These are phyloP conservation scores for Leptographium radiaticola DNA, from an alignment of 2,329 filamentous ascomycete species.

Conservation along the genomic window DNA sequence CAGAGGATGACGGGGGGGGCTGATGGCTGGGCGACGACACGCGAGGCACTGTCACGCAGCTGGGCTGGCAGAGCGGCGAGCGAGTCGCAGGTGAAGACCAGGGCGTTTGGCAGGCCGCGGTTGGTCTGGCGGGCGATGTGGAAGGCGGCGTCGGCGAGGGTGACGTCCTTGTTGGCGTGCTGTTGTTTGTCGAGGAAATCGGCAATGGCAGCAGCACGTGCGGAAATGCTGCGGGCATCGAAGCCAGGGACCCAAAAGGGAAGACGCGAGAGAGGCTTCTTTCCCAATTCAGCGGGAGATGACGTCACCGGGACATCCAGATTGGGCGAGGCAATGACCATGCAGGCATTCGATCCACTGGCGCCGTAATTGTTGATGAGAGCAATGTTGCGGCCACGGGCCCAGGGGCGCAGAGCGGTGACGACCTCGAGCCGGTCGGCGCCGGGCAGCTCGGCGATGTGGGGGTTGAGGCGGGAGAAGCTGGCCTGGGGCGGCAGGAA, in stretches of 20 bases:
- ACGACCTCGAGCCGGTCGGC: slow-evolving; percentile 13
- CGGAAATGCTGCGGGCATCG: slow-evolving; percentile 2
- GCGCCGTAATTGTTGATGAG: slow-evolving; percentile 26
- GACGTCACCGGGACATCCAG: background rate
- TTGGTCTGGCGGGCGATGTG: slow-evolving; percentile 19
- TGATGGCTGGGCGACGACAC: slow-evolving; percentile 6
- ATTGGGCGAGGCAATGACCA: slow-evolving; percentile 12
- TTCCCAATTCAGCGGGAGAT: background rate
- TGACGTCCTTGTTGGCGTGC: background rate
- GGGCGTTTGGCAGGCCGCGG: slow-evolving; percentile 10
- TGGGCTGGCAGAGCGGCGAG: background rate
- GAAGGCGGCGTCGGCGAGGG: slow-evolving; percentile 21
- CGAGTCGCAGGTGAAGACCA: slow-evolving; percentile 17
- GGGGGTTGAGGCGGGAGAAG: slow-evolving; percentile 17
- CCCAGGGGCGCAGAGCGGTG: slow-evolving; percentile 12
- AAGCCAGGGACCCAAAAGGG: slow-evolving; percentile 4
- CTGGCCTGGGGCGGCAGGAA: slow-evolving; percentile 21
- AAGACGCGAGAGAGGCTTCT: background rate
- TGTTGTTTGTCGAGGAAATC: background rate
- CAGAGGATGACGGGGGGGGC: slow-evolving; percentile 20
- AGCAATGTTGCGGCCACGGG: slow-evolving; percentile 6
- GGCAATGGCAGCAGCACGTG: background rate
- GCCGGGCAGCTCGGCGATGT: slow-evolving; percentile 6
- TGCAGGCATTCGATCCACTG: slow-evolving; percentile 16
- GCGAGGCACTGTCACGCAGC: background rate